Base-by-base conservation (phyloP, 176 grass and related monocot genomes). In the Pontederia crassipes region DNA sequence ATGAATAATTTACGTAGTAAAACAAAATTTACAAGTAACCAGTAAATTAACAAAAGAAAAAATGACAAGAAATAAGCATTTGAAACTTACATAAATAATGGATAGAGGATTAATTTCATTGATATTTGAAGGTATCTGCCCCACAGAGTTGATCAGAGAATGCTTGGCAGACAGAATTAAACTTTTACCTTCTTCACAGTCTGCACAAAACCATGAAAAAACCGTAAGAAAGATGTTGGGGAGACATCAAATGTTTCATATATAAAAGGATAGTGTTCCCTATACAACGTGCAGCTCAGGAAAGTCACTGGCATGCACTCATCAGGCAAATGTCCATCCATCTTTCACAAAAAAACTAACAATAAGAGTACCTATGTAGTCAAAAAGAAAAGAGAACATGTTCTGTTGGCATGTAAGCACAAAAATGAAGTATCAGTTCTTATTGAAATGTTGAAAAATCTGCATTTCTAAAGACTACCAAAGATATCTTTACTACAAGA, bases 151-250 rank as follows among this genome's bases (percentile, higher is more conserved):
- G 64, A 97, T 80, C 73, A 97, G 79, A 59, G 92, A 91, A n/a
- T 75, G 58, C 52, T 97, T 97, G 52, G 92, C 92, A 17, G 92
- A 91, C 77, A 97, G 85, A 78, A 97, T 64, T 65, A 97, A 73
- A 75, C 71, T 91, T 66, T 77, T 75, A 32, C 81, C 92, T 78
- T 97, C 92, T 78, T 97, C 92, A 9, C 64, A 67, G 74, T 97
- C 92, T 97, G 87, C 52, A 71, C 54, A 50, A 1, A 29, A 83
- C 49, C n/a, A 66, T 49, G 64, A 65, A 62, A 17, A 8, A 61
- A 65, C 62, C 71, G 49, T 64, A 28, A 16, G 47, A 47, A 72
- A 75, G 59, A 28, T 24, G 51, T 5, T 54, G 7, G 52, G 54
- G 8, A n/a, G 61, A 54, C 49, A 28, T n/a, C 27, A 40, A 14